Base-by-base conservation (phyloP, 805 yeast species). In the Blastobotrys peoriensis region DNA sequence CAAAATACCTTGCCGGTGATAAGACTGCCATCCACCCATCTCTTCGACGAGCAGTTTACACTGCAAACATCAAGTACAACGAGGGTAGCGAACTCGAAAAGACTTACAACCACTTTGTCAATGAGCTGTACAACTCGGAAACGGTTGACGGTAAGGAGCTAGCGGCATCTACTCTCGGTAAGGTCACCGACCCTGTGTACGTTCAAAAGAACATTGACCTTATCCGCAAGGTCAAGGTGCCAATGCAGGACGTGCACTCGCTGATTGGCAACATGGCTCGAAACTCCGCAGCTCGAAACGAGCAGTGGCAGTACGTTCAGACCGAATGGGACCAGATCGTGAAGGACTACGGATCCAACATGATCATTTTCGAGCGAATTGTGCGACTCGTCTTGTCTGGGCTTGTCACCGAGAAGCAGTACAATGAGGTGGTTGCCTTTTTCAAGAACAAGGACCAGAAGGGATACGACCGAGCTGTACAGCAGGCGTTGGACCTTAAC, bases 91-190 rank as follows among this genome's bases (percentile, higher is more conserved):
- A 64, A 34, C 49, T 57, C 44, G 50, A 60, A 50, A 53, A 64
- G 20, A 49, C 72, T 49, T 61, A 73, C 61, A 59, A 71, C 43
- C 16, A 56, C 2, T 67, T 79, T 4, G 49, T 72, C 44, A 51
- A 65, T n/a, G 81, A 79, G 56, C 73, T 73, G 22, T 58, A 62
- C 6, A 50, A 61, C 9, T 83, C 86, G 6, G 56, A 72, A 2
- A 63, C 83, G 4, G 69, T 78, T 42, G 85, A 79, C 59, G 72
- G 60, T 23, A 55, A 79, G 42, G 86, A 81, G 60, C 65, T 74
- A 41, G 79, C 83, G 0, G 63, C 79, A 20, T 57, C 59, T n/a
- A 74, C 85, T 0, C 60, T 81, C 38, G 85, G 86, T 1, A 59
- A 65, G 15, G 65, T 73, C 17, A 51, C 64, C 30, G 66, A 68